Conservation (phyloP, 257 asterid genomes). For the Petrea volubilis region DNA sequence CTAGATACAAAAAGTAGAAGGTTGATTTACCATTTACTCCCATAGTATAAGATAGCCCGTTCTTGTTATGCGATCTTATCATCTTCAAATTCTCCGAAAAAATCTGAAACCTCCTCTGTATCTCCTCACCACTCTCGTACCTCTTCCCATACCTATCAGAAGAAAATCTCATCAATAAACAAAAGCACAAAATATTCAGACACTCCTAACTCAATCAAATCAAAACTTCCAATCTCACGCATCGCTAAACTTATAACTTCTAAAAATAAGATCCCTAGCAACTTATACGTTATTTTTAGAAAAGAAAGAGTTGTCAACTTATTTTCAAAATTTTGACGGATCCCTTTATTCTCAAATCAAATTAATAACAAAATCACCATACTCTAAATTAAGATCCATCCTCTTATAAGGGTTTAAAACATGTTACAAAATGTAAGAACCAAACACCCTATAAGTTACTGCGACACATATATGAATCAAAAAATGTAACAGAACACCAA, state of each 20-base stretch:
- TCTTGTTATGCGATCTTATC: constrained; percentile 85
- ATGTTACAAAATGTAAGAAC: no score
- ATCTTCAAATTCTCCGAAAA: constrained; percentile 63
- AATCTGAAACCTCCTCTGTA: constrained; percentile 64
- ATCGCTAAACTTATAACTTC: no score
- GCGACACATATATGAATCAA: background rate
- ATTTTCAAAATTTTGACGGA: no score
- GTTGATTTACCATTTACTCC: constrained; percentile 62
- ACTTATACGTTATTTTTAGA: no score
- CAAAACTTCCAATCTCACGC: no score
- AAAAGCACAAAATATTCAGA: background rate
- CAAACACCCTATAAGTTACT: no score
- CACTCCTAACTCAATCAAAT: background rate
- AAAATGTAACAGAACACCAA: background rate
- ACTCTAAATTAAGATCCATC: no score
- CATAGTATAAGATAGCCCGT: constrained; percentile 76
- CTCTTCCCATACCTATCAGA: constrained; percentile 66
- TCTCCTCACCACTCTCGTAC: constrained; percentile 70
- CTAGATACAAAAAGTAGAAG: background rate
- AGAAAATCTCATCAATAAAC: background rate
- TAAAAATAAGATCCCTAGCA: no score
- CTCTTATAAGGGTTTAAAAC: no score
- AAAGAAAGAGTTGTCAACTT: no score
- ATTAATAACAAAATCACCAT: no score
- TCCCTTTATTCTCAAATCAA: no score